Evolutionary conservation across 2,329 filamentous ascomycete species (phyloP), one percentile per base, ranked within the genome.

Genomic region (Bertia moriformis): DNA sequence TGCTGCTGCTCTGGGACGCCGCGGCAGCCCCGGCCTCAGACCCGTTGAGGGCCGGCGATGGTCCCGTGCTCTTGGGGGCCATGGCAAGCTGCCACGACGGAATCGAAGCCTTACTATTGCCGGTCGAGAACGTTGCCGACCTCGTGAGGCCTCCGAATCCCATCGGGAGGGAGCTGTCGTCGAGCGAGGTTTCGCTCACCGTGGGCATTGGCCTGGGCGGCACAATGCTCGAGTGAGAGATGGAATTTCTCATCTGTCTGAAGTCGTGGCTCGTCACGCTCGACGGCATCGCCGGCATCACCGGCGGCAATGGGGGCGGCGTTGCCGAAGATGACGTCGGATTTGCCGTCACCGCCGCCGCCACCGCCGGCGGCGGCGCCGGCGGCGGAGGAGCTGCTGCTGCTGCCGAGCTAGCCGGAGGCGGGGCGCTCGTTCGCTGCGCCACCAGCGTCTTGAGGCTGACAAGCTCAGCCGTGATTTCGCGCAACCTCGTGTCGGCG

Each of bases 361-460:
- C 32, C 41, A 20, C 3, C 13, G 29, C 30, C 37, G 20, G 13
- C 19, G 38, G 18, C 18, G 44, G 27, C 1, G 44, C 42, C 33
- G 49, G 37, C 13, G 51, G 14, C 30, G 54, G 43, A 4, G 53
- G 42, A 5, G 57, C 49, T 3, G 55, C 42, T 4, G 50, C 38
- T 17, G 51, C 44, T 40, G 43, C 45, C 38, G 47, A 42, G 38
- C 19, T 46, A n/a, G 48, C 37, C 7, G 49, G 41, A 14, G 44
- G 22, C 4, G 45, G 22, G 12, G 61, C 50, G 40, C 59, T 66
- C 69, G 79, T 70, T 43, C 76, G 62, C 56, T 78, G 74, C 32
- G 67, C 64, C 50, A 98, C 75, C 39, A 98, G 67, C 2, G 84
- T 83, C 70, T 95, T 96, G 50, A 98, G 65, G 55, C 88, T 94